Evolutionary conservation across 225 moss, liverwort and hornwort species (phyloP).

Genomic region (Pseudisothecium myosuroides): DNA sequence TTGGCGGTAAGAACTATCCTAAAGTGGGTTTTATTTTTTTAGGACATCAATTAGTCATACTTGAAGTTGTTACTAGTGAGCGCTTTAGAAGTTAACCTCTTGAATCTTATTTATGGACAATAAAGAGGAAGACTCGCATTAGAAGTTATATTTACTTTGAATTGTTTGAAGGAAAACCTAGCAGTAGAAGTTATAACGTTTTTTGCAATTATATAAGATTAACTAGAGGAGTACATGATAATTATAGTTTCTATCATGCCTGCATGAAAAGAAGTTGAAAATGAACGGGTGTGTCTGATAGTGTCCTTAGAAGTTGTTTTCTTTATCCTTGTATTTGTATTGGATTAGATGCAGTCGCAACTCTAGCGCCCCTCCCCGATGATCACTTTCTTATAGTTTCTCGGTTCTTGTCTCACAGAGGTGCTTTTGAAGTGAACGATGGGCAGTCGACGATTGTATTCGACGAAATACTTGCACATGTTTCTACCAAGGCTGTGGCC

Average conservation of each 20-base stretch:
- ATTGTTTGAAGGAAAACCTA: background rate
- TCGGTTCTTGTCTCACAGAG: constrained; percentile 34
- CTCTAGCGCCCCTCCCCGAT: background rate
- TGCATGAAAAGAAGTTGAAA: background rate
- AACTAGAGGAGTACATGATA: background rate
- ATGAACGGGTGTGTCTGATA: background rate
- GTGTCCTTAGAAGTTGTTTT: background rate
- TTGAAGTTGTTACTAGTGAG: background rate
- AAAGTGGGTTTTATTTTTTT: background rate
- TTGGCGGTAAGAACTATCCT: constrained; percentile 34
- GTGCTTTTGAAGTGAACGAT: constrained; percentile 74
- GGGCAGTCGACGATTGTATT: constrained; percentile 52
- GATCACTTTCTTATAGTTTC: background rate
- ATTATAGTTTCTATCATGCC: background rate
- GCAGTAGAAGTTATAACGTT: background rate
- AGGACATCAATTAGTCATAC: background rate
- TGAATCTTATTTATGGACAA: background rate
- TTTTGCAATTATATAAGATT: background rate
- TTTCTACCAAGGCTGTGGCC: constrained; percentile 76
- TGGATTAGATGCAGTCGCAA: background rate
- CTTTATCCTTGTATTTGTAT: background rate
- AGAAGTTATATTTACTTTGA: background rate
- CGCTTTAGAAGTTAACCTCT: background rate
- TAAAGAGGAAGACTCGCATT: background rate
- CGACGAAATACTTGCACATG: constrained; percentile 67